Evolutionary conservation across 192 early-diverging fungal species (phyloP).

Genomic region (Podila minutissima): DNA sequence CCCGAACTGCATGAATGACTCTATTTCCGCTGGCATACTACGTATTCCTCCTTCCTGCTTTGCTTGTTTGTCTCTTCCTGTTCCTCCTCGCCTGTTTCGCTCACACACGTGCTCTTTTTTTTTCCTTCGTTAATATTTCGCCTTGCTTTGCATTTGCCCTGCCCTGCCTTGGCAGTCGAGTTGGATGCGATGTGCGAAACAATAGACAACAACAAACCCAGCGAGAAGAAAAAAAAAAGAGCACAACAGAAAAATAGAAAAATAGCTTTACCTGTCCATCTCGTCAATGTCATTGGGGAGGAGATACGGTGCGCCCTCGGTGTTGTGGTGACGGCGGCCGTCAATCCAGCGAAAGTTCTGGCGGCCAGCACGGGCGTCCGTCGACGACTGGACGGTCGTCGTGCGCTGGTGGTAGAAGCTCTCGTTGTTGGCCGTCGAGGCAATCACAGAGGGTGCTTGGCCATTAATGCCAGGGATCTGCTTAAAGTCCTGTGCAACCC

Average conservation of each 20-base stretch:
- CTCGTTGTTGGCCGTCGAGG: constrained; percentile 49
- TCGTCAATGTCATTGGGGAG: constrained; percentile 62
- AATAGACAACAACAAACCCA: too few species aligned
- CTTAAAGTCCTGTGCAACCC: constrained; percentile 19
- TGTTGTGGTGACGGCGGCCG: constrained; percentile 54
- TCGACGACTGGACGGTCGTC: constrained; percentile 12
- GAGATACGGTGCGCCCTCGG: constrained; percentile 44
- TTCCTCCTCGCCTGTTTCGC: background rate
- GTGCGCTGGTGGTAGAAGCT: constrained; percentile 44
- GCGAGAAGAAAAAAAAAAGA: background rate
- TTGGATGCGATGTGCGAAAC: too few species aligned
- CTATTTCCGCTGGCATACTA: background rate
- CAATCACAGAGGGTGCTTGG: constrained; percentile 30
- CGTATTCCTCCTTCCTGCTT: background rate
- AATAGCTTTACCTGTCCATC: constrained; percentile 46
- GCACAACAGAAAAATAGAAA: constrained; percentile 13
- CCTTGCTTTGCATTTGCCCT: too few species aligned
- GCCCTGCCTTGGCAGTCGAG: too few species aligned
- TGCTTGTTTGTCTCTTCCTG: background rate
- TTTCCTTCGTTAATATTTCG: too few species aligned
- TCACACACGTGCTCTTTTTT: background rate
- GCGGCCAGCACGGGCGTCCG: constrained; percentile 7
- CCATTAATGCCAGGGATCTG: constrained; percentile 47
- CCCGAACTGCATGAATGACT: background rate
- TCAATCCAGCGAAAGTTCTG: constrained; percentile 50